Conservation (phyloP, 2,329 filamentous ascomycete species). For the Aspergillus fischeri region DNA sequence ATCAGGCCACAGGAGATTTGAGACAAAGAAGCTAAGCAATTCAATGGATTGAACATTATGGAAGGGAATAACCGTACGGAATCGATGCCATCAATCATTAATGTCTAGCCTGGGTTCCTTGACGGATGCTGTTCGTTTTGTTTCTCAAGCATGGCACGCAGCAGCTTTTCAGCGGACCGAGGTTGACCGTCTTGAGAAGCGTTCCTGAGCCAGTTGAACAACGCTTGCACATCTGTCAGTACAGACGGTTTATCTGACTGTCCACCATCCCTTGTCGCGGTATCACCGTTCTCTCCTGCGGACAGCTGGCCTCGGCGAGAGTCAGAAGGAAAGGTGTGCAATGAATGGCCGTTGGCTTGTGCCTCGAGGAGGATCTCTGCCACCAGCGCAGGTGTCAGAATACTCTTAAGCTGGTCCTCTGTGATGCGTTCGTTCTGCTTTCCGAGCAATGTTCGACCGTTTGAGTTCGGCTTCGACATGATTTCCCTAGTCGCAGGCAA, state of each 20-base stretch:
- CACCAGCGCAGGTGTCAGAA: slow-evolving; percentile 35
- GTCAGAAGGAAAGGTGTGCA: neutral
- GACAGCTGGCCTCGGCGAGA: neutral
- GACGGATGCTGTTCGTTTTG: slow-evolving; percentile 11
- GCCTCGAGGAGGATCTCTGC: slow-evolving; percentile 38
- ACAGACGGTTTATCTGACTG: slow-evolving; percentile 6
- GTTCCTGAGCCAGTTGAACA: slow-evolving; percentile 33
- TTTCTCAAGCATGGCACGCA: slow-evolving; percentile 35
- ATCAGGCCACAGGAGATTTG: no score
- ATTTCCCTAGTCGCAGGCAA: slow-evolving; percentile 25
- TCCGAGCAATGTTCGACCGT: slow-evolving; percentile 29
- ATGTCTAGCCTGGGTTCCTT: neutral
- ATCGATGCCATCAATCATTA: neutral
- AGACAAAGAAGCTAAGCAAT: neutral
- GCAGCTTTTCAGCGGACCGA: slow-evolving; percentile 33
- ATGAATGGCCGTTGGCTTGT: slow-evolving; percentile 20
- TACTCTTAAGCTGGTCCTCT: slow-evolving; percentile 15
- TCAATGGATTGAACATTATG: neutral
- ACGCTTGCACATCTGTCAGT: slow-evolving; percentile 28
- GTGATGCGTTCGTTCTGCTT: slow-evolving; percentile 8
- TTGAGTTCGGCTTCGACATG: slow-evolving; percentile 21
- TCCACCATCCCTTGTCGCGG: neutral
- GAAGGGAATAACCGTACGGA: neutral
- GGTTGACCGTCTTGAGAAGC: slow-evolving; percentile 13
- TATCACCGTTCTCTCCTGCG: neutral